A percentile compares a stretch with the other conserved stretches of the same genome.
Evolutionary conservation across 805 yeast species (phyloP).

Genomic region (Saturnispora besseyi): DNA sequence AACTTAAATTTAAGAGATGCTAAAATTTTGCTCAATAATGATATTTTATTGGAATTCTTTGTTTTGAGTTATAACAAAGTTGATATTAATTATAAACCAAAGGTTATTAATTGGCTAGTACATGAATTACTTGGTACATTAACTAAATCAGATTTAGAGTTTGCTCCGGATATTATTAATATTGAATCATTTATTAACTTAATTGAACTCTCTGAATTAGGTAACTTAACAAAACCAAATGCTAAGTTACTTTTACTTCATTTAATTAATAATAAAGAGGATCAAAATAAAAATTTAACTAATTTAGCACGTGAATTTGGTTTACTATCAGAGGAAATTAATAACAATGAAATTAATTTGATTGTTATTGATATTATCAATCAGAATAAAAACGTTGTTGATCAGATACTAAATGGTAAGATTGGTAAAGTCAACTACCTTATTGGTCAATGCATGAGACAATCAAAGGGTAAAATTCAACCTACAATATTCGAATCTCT

Average conservation of each 20-base stretch:
- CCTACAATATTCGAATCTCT: slow-evolving; percentile 20
- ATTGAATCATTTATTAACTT: slow-evolving; percentile 45
- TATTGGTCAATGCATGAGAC: slow-evolving; percentile 79
- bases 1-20: slow-evolving; percentile 66
- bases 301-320: slow-evolving; percentile 48
- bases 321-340: slow-evolving; percentile 31
- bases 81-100: slow-evolving; percentile 9
- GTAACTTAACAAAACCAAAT: slow-evolving; percentile 45
- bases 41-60: slow-evolving; percentile 45
- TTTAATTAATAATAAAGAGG: slow-evolving; percentile 41
- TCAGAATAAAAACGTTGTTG: slow-evolving; percentile 45
- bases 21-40: slow-evolving; percentile 47
- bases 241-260: slow-evolving; percentile 60
- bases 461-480: slow-evolving; percentile 54
- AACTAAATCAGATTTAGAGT: slow-evolving; percentile 37
- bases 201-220: slow-evolving; percentile 37
- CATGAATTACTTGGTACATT: slow-evolving; percentile 72
- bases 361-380: slow-evolving; percentile 30
- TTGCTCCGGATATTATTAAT: slow-evolving; percentile 28
- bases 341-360: slow-evolving; percentile 25
- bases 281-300: slow-evolving; percentile 27
- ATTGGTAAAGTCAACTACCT: slow-evolving; percentile 61
- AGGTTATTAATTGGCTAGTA: slow-evolving; percentile 48
- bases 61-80: slow-evolving; percentile 30
- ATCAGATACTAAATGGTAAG: slow-evolving; percentile 47